Evolutionary conservation across 345 rosid genomes (phyloP).

Genomic region (Gossypium mustelinum): DNA sequence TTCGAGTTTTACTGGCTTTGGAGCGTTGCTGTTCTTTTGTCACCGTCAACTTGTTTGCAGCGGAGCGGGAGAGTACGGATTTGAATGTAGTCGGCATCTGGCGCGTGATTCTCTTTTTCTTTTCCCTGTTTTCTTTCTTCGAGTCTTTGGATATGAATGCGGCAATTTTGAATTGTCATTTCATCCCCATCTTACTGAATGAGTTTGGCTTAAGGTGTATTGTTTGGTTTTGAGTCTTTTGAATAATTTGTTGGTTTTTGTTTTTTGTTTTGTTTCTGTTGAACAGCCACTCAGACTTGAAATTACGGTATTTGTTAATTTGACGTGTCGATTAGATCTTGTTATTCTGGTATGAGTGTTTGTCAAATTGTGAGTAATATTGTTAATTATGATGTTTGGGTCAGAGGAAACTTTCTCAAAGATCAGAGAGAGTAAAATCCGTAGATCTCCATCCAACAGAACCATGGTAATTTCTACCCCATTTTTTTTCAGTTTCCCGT

Average conservation of each 20-base stretch:
- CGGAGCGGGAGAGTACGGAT: neutral
- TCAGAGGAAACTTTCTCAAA: conserved; percentile 53
- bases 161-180: neutral
- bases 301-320: conserved; percentile 32
- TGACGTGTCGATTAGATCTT: neutral
- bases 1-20: neutral
- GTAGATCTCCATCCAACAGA: conserved; percentile 66
- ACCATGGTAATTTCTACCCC: conserved; percentile 50
- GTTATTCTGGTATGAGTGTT: neutral
- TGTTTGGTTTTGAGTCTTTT: neutral
- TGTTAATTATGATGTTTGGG: conserved; percentile 19
- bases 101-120: neutral
- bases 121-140: no score
- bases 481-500: neutral
- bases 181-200: neutral
- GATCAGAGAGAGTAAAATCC: conserved; percentile 66
- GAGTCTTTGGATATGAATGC: neutral
- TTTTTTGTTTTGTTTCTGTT: conserved; percentile 5
- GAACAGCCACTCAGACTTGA: conserved; percentile 45
- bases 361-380: conserved; percentile 12
- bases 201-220: conserved; percentile 8
- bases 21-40: neutral
- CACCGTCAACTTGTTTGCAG: neutral
- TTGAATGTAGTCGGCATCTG: conserved; percentile 18
- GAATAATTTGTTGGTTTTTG: conserved; percentile 6